These are phyloP conservation scores for Neolentinus lepideus DNA, from an alignment of 1,284 basidiomycete genomes.

Conservation along the genomic window DNA sequence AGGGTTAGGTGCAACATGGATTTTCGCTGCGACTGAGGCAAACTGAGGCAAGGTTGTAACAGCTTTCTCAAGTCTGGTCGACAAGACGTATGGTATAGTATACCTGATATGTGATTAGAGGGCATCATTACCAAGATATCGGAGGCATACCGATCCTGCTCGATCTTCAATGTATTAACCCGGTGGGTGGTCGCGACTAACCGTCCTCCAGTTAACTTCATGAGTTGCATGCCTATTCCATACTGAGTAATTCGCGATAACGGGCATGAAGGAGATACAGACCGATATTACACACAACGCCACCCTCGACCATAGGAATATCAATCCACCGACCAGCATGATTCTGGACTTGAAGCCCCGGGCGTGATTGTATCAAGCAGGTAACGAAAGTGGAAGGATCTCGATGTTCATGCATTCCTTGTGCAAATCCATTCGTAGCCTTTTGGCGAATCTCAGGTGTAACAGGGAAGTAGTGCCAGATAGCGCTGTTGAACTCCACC, in stretches of 20 bases:
- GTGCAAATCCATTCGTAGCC: slow-evolving; percentile 16
- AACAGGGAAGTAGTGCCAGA: slow-evolving; percentile 22
- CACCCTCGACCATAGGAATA: slow-evolving; percentile 16
- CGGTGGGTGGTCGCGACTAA: slow-evolving; percentile 21
- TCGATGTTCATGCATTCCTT: slow-evolving; percentile 22
- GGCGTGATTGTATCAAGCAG: slow-evolving; percentile 19
- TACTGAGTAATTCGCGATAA: too few relatives aligned
- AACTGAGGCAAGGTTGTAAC: slow-evolving; percentile 18
- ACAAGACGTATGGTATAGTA: slow-evolving; percentile 21
- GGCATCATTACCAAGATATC: too few relatives aligned
- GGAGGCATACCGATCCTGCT: slow-evolving; percentile 18
- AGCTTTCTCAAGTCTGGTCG: slow-evolving; percentile 19
- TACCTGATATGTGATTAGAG: too few relatives aligned
- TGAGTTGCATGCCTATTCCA: slow-evolving; percentile 17
- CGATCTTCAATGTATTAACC: slow-evolving; percentile 21
- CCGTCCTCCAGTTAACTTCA: slow-evolving; percentile 19
- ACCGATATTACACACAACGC: slow-evolving; percentile 21
- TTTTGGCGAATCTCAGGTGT: slow-evolving; percentile 12
- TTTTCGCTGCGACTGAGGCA: slow-evolving; percentile 14
- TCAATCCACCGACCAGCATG: slow-evolving; percentile 20
- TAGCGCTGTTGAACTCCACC: slow-evolving; percentile 19
- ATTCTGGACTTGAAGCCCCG: slow-evolving; percentile 21
- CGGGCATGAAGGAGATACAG: slow-evolving; percentile 1
- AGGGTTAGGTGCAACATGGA: slow-evolving; percentile 17
- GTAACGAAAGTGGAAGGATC: slow-evolving; percentile 23